These are phyloP conservation scores for Wakefieldia striispora DNA, from an alignment of 768 basidiomycete genomes.

Conservation along the genomic window DNA sequence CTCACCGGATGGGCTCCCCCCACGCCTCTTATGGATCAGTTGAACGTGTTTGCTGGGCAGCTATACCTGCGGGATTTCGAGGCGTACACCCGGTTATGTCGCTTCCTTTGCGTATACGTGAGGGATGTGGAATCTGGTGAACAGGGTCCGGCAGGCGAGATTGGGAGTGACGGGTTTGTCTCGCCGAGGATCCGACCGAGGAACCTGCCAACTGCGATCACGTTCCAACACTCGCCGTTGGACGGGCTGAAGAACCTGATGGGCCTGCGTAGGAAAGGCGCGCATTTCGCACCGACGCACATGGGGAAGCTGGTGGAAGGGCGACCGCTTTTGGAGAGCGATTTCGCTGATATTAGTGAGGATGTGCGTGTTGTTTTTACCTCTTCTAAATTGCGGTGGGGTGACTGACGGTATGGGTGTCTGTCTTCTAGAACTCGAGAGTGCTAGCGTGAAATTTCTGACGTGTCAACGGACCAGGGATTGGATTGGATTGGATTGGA, in stretches of 20 bases:
- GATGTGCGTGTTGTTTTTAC: too few species aligned
- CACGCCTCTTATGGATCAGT: background rate
- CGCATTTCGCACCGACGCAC: slow-evolving; percentile 36
- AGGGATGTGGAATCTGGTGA: background rate
- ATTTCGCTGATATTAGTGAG: slow-evolving; percentile 15
- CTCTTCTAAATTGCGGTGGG: too few species aligned
- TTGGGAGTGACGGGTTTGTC: slow-evolving; percentile 4
- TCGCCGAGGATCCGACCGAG: background rate
- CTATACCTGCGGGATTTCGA: slow-evolving; percentile 2
- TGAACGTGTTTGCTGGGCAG: slow-evolving; percentile 3
- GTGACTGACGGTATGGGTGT: too few species aligned
- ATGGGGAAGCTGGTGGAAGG: slow-evolving; percentile 38
- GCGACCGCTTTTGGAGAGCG: slow-evolving; percentile 19
- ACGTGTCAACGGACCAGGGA: too few species aligned
- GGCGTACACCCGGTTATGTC: background rate
- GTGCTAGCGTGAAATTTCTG: too few species aligned
- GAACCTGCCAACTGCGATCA: slow-evolving; percentile 6
- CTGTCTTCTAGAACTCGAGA: too few species aligned
- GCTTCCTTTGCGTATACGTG: slow-evolving; percentile 4
- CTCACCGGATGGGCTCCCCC: background rate
- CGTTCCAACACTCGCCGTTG: slow-evolving; percentile 37
- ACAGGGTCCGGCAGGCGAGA: background rate
- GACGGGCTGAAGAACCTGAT: slow-evolving; percentile 20
- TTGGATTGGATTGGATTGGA: too few species aligned
- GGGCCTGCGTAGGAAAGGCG: slow-evolving; percentile 37